phyloP scores from a whole-genome alignment of 2,329 filamentous ascomycete species.

The Hymenoscyphus linearis region DNA sequence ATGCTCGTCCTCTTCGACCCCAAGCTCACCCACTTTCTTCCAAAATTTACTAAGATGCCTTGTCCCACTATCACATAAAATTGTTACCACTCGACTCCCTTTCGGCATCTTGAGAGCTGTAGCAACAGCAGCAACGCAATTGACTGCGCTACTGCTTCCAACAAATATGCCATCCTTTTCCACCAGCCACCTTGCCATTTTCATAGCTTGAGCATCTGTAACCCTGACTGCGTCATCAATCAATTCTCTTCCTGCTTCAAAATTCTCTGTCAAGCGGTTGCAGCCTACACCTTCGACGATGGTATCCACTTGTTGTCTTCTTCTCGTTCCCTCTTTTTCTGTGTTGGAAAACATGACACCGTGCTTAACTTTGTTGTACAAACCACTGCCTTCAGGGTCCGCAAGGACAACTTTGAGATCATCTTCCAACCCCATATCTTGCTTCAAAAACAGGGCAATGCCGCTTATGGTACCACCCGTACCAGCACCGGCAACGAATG shows the following conservation, averaged over 20 bases:
- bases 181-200: constrained; percentile 94
- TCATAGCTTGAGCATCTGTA: constrained; percentile 79
- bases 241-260: constrained; percentile 78
- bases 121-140: constrained; percentile 76
- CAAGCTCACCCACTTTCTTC: constrained; percentile 65
- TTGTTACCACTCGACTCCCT: constrained; percentile 63
- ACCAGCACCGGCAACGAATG: constrained; percentile 88
- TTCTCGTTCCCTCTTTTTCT: constrained; percentile 83
- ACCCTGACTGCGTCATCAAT: constrained; percentile 89
- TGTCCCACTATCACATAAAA: constrained; percentile 81
- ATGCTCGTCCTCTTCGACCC: constrained; percentile 52
- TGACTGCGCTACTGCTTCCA: constrained; percentile 94
- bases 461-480: constrained; percentile 93
- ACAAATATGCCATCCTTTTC: constrained; percentile 93
- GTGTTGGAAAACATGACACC: constrained; percentile 93
- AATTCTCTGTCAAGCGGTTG: constrained; percentile 90
- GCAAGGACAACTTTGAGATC: constrained; percentile 70
- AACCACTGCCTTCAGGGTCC: constrained; percentile 87
- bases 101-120: constrained; percentile 61
- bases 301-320: constrained; percentile 87
- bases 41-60: constrained; percentile 82
- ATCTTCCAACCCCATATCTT: constrained; percentile 36
- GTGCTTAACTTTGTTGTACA: constrained; percentile 87
- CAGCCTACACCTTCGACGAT: constrained; percentile 96
- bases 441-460: constrained; percentile 77